Percentiles rank a stretch among this genome's conserved stretches.
Evolutionary conservation across 73 alveolate genomes (phyloP).

Genomic region (Paraurostyla sp.): DNA sequence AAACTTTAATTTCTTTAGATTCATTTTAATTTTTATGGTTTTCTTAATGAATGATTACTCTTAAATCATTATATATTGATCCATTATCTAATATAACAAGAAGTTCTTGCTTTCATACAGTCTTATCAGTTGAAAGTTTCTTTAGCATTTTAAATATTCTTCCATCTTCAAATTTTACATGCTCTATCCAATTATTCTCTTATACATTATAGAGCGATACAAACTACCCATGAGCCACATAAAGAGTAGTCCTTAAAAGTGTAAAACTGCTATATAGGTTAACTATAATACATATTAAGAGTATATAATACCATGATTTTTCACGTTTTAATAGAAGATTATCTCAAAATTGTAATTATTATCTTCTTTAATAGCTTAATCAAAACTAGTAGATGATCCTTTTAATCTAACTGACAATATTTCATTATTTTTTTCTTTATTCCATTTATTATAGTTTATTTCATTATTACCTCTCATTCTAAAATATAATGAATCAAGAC

Average conservation of each 20-base stretch:
- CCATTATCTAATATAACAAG: neutral
- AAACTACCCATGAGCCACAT: slow-evolving; percentile 1
- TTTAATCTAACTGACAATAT: neutral
- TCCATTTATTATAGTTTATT: neutral
- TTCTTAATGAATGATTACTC: neutral
- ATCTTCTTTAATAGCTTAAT: neutral
- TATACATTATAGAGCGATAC: slow-evolving; percentile 5
- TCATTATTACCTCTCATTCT: neutral
- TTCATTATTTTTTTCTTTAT: neutral
- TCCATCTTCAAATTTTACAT: slow-evolving; percentile 26
- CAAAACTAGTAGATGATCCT: neutral
- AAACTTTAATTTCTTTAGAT: neutral
- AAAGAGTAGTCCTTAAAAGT: slow-evolving; percentile 16
- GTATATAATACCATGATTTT: slow-evolving; percentile 22
- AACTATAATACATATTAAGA: neutral
- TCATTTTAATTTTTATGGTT: no score
- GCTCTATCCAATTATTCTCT: slow-evolving; percentile 18
- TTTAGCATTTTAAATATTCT: neutral
- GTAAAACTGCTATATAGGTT: slow-evolving; percentile 2
- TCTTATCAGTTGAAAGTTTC: neutral
- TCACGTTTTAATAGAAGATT: slow-evolving; percentile 14
- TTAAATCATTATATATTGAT: neutral
- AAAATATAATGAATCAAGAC: slow-evolving; percentile 27
- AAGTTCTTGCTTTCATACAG: neutral
- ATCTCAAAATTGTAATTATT: slow-evolving; percentile 1